Evolutionary conservation across 2,329 filamentous ascomycete species (phyloP).

Genomic region (Neopestalotiopsis sp.): DNA sequence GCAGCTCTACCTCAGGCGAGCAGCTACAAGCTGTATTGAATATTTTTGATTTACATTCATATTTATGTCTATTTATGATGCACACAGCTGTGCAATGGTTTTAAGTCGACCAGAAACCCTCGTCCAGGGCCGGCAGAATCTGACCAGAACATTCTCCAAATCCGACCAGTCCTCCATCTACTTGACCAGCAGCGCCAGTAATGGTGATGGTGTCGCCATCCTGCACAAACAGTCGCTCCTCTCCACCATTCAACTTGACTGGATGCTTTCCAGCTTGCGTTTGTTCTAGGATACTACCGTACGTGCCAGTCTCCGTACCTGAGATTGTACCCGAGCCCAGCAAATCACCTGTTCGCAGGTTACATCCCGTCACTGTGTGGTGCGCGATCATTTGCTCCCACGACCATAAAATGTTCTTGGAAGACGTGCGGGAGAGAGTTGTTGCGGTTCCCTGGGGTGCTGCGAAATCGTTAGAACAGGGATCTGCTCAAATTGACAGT

Average conservation of each 20-base stretch:
- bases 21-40: too few relatives aligned
- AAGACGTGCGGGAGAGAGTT: conserved; percentile 64
- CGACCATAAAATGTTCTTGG: conserved; percentile 75
- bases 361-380: conserved; percentile 78
- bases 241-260: conserved; percentile 45
- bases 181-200: conserved; percentile 41
- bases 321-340: conserved; percentile 80
- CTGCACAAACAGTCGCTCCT: conserved; percentile 48
- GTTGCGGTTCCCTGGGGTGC: conserved; percentile 55
- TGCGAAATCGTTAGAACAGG: conserved; percentile 24
- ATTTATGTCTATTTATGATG: not conserved
- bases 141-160: conserved; percentile 49
- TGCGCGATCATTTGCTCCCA: conserved; percentile 86
- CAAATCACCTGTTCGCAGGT: conserved; percentile 75
- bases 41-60: not conserved
- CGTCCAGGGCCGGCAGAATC: conserved; percentile 1
- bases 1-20: too few relatives aligned
- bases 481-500: conserved; percentile 9
- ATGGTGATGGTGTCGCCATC: conserved; percentile 52
- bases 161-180: conserved; percentile 43
- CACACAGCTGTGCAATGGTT: not conserved
- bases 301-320: conserved; percentile 43
- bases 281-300: conserved; percentile 52
- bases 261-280: conserved; percentile 50
- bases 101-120: not conserved